Base-by-base conservation (phyloP, 2,329 filamentous ascomycete species). In the Neopestalotiopsis sp. region DNA sequence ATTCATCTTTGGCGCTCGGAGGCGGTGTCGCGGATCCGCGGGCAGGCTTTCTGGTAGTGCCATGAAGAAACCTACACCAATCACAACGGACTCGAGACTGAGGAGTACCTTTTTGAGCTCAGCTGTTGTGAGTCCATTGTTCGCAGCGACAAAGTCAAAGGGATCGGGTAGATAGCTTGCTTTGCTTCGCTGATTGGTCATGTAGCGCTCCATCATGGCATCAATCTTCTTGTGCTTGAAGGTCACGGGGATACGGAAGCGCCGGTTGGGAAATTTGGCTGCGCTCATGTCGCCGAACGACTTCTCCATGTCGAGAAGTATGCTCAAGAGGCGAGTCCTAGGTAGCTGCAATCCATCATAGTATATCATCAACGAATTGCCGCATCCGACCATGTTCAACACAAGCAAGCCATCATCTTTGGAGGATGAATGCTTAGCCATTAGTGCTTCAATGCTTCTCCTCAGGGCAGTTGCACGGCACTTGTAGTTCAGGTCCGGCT, bases 1-100 rank as follows among this genome's bases (percentile, higher is more conserved):
- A 67, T 89, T 89, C 77, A 85, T 84, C 74, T 89, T 89, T 0
- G 86, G 87, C 38, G 82, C 85, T 4, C 81, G 83, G 74, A 89
- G 83, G 12, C 86, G 81, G 56, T 87, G 82, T 0, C 86, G 82
- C 2, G 2, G 87, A 85, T 74, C 89, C 84, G 20, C 88, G 80
- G 0, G 87, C 12, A 68, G 40, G 14, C 45, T 49, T 24, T 68
- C 67, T 4, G 67, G 67, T 30, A 68, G 20, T 9, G 34, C 67
- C 67, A 68, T 68, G 61, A 68, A 65, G 61, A 68, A 68, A 1
- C 67, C 67, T 1, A 68, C 61, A 1, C 67, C 67, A 3, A 68
- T 58, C 17, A 63, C 61, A 4, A 68, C 61, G 12, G 59, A 68
- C 56, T 65, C 32, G 5, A 69, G 68, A 7, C 67, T 68, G 13